These are phyloP conservation scores for Micromonas pusilla DNA, from an alignment of 139 green algal genomes.

Conservation along the genomic window DNA sequence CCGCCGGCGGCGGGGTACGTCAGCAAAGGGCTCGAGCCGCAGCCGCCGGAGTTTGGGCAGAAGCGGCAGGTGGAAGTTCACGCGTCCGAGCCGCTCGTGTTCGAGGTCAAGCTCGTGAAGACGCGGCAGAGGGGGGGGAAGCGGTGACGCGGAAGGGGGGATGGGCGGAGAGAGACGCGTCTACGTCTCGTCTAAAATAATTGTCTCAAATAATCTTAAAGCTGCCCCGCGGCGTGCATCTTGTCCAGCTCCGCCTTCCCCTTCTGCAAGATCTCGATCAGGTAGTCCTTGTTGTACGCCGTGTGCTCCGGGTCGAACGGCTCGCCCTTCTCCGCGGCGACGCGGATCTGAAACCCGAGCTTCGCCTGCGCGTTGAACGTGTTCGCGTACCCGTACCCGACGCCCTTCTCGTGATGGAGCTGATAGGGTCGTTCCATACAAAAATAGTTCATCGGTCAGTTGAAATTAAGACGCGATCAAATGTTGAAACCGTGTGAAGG, in stretches of 20 bases:
- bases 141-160: no score
- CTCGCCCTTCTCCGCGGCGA: background rate
- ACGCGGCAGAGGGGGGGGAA: background rate
- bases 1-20: constrained; percentile 12
- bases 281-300: constrained; percentile 19
- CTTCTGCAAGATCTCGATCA: constrained; percentile 16
- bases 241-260: constrained; percentile 3
- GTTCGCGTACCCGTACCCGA: constrained; percentile 23
- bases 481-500: no score
- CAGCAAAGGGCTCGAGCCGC: background rate
- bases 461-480: no score
- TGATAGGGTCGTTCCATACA: no score
- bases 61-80: constrained; percentile 12
- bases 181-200: no score
- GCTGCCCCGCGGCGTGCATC: background rate
- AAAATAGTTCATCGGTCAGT: no score
- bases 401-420: constrained; percentile 14
- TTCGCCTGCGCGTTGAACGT: constrained; percentile 25
- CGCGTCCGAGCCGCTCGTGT: constrained; percentile 13
- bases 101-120: constrained; percentile 28
- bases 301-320: constrained; percentile 9
- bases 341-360: constrained; percentile 7
- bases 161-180: no score
- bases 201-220: no score
- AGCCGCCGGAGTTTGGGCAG: constrained; percentile 14